Conservation (phyloP, 1,139 yeast species). For the Kurtzmaniella quercitrusa region DNA sequence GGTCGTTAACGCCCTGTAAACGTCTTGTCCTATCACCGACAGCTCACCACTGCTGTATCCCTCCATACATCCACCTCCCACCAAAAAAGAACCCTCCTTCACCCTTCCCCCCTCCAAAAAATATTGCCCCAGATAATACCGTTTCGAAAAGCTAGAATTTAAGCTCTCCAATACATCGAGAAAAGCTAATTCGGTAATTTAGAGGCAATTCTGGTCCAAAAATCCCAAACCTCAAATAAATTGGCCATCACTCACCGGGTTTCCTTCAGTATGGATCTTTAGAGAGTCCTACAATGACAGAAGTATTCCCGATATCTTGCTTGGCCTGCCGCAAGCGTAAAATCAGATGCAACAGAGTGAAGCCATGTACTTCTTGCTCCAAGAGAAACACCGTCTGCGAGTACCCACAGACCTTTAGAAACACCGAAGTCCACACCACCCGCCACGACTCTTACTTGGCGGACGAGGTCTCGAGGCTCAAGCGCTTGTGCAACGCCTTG, state of each 20-base stretch:
- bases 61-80: too few species aligned
- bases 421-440: conserved; percentile 14
- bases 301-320: conserved; percentile 37
- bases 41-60: too few species aligned
- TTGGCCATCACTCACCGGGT: neutral
- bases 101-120: too few species aligned
- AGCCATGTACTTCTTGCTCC: conserved; percentile 39
- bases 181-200: neutral
- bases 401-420: conserved; percentile 38
- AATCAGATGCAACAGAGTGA: conserved; percentile 36
- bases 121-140: too few species aligned
- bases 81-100: too few species aligned
- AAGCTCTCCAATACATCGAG: neutral
- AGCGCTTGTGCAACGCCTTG: neutral
- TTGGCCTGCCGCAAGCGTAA: conserved; percentile 40
- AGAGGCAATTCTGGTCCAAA: neutral
- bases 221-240: neutral
- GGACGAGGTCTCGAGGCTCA: conserved; percentile 1
- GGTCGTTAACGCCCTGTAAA: too few species aligned
- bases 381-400: conserved; percentile 29
- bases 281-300: conserved; percentile 18
- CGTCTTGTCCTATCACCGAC: too few species aligned
- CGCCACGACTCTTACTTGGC: neutral
- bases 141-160: neutral
- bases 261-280: neutral